Percentiles rank a stretch among this genome's conserved stretches.
These are phyloP conservation scores for Ustilago lituana DNA, from an alignment of 1,284 basidiomycete genomes.

Conservation along the genomic window DNA sequence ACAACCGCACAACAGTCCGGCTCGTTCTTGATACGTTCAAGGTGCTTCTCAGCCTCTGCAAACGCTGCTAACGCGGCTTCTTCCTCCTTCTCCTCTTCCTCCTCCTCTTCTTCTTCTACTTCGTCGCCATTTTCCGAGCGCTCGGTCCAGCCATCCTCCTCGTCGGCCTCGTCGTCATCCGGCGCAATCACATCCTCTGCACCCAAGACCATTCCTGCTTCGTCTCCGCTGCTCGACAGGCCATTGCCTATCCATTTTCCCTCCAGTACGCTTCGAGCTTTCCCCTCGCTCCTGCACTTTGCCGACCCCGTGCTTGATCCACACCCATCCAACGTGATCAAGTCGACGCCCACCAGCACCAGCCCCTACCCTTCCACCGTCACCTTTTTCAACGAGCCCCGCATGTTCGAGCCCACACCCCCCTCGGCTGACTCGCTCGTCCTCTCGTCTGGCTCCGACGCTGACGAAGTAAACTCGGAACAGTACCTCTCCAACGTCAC, in stretches of 20 bases:
- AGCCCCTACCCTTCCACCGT: slow-evolving; percentile 44
- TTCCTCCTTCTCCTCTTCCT: not conserved
- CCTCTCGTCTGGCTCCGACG: slow-evolving; percentile 49
- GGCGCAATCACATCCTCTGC: slow-evolving; percentile 1
- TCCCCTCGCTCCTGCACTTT: slow-evolving; percentile 60
- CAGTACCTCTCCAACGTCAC: slow-evolving; percentile 60
- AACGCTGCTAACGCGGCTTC: slow-evolving; percentile 2
- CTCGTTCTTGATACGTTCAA: slow-evolving; percentile 8
- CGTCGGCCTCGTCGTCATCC: slow-evolving; percentile 13
- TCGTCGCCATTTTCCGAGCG: slow-evolving; percentile 10
- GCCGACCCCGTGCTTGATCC: slow-evolving; percentile 66
- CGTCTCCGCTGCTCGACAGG: slow-evolving; percentile 51
- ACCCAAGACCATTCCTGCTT: slow-evolving; percentile 20
- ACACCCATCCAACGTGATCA: slow-evolving; percentile 49
- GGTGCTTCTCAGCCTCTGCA: slow-evolving; percentile 19
- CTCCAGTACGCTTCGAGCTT: slow-evolving; percentile 38
- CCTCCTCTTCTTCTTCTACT: slow-evolving; percentile 1
- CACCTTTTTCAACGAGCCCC: slow-evolving; percentile 60
- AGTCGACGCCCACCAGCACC: slow-evolving; percentile 32
- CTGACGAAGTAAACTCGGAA: slow-evolving; percentile 58
- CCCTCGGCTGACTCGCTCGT: slow-evolving; percentile 52
- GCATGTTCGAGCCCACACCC: slow-evolving; percentile 50
- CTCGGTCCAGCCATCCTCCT: not conserved
- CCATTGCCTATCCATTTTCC: slow-evolving; percentile 54
- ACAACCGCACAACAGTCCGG: slow-evolving; percentile 3